Conservation (phyloP, 371 early-diverging fungal genomes). For the Mucor circinelloides region DNA sequence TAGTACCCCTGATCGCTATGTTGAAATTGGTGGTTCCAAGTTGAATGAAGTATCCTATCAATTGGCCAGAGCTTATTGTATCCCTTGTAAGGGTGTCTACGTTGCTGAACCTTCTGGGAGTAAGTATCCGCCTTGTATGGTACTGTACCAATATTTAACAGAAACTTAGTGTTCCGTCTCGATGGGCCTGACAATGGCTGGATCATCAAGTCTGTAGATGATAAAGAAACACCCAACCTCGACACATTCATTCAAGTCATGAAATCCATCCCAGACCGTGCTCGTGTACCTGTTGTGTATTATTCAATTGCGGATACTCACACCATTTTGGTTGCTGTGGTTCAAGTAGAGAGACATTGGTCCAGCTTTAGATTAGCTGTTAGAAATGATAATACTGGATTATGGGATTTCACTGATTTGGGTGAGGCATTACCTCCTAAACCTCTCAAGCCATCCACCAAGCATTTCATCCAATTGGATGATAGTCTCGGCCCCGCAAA, state of each 20-base stretch:
- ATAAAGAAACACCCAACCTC: slow-evolving; percentile 70
- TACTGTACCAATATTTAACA: neutral
- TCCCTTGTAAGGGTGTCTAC: slow-evolving; percentile 89
- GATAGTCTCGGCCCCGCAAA: slow-evolving; percentile 61
- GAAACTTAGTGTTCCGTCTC: slow-evolving; percentile 65
- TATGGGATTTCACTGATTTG: slow-evolving; percentile 79
- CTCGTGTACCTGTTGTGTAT: slow-evolving; percentile 79
- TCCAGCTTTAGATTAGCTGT: slow-evolving; percentile 73
- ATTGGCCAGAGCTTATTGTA: slow-evolving; percentile 77
- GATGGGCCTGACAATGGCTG: slow-evolving; percentile 82
- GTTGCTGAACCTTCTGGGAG: slow-evolving; percentile 65
- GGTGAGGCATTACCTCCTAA: slow-evolving; percentile 45
- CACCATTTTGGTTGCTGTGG: slow-evolving; percentile 70
- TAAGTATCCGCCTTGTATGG: slow-evolving; percentile 21
- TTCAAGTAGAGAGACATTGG: slow-evolving; percentile 84
- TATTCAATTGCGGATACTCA: slow-evolving; percentile 82
- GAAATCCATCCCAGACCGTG: slow-evolving; percentile 74
- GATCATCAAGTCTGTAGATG: slow-evolving; percentile 76
- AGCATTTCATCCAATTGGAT: slow-evolving; percentile 58
- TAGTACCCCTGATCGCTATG: slow-evolving; percentile 74
- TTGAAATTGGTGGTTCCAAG: slow-evolving; percentile 89
- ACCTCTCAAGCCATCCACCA: slow-evolving; percentile 57
- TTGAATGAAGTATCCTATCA: slow-evolving; percentile 89
- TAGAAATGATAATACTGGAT: slow-evolving; percentile 76
- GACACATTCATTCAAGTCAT: slow-evolving; percentile 80